phyloP scores from a whole-genome alignment of 1,139 yeast genomes.

The Taiozyma onychis region DNA sequence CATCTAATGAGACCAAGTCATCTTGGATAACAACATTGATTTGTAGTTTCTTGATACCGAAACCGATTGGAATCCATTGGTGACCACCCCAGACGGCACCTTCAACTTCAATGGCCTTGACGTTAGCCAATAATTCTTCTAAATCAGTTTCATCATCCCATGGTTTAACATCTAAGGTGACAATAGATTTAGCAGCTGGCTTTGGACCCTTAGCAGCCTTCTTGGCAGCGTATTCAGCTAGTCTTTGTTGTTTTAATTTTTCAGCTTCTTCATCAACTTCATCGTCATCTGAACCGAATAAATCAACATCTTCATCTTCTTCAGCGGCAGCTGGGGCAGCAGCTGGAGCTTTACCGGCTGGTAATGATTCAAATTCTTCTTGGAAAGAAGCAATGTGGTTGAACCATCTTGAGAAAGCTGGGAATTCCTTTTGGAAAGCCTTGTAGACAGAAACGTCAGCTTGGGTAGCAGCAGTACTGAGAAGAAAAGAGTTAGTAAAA shows the following conservation, averaged over 20 bases:
- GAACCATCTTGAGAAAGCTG: constrained; percentile 97
- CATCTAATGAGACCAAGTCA: constrained; percentile 89
- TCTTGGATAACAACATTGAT: constrained; percentile 98
- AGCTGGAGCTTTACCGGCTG: constrained; percentile 67
- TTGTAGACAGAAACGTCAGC: constrained; percentile 93
- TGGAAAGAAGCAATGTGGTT: constrained; percentile 94
- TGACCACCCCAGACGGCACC: constrained; percentile 99
- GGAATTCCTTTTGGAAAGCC: constrained; percentile 91
- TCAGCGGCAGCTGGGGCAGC: constrained; percentile 60
- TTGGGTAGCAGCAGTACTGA: constrained; percentile 80
- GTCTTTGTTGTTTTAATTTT: constrained; percentile 93
- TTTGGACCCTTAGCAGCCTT: constrained; percentile 96
- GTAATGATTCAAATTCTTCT: constrained; percentile 76
- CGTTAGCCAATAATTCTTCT: constrained; percentile 80
- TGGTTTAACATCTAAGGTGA: constrained; percentile 96
- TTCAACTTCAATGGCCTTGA: constrained; percentile 76
- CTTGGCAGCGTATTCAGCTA: constrained; percentile 96
- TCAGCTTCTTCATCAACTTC: constrained; percentile 97
- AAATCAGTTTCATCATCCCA: constrained; percentile 99
- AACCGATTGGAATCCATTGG: constrained; percentile 96
- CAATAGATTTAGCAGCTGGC: constrained; percentile 97
- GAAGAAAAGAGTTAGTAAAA: constrained; percentile 3
- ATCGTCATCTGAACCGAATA: constrained; percentile 92
- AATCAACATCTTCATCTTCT: constrained; percentile 86
- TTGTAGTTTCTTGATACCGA: constrained; percentile 99